Base-by-base conservation (phyloP, 2,329 filamentous ascomycete species). In the Dryadomyces sulphureus region DNA sequence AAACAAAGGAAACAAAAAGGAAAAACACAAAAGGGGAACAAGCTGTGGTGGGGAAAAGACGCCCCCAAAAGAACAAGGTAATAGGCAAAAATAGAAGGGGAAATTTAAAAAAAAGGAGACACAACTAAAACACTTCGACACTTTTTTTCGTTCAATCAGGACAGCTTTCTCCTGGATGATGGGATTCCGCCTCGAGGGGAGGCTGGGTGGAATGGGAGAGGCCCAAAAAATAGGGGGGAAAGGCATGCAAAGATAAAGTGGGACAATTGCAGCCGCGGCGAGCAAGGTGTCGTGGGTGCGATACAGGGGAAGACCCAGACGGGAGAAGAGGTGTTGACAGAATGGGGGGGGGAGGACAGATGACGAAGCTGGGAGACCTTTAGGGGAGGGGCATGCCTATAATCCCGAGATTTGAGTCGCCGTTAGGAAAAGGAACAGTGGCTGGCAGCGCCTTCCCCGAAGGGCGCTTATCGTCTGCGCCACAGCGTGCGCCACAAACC, bases 331-430 rank as follows among this genome's bases (percentile, higher is more conserved):
- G 39, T 44, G 41, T 30, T 11, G 32, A 42, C 32, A 19, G 21
- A 30, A 2, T 38, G 41, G 30, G 21, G 19, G 35, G 11, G 9
- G 41, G 45, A 21, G 32, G 34, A 30, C 21, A 45, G 49, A 53
- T 53, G 51, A 50, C 51, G 51, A 53, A 51, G 49, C 51, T 50
- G 38, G 38, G 17, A 38, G 17, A 38, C 32, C 40, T 34, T n/a
- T n/a, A n/a, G n/a, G n/a, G n/a, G n/a, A n/a, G n/a, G n/a, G n/a
- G n/a, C n/a, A n/a, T n/a, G n/a, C n/a, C n/a, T n/a, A n/a, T n/a
- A n/a, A n/a, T n/a, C n/a, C n/a, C n/a, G n/a, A n/a, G n/a, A n/a
- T 32, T 32, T 32, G 27, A 32, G 27, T 32, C 27, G 27, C 27
- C 27, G 16, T 7, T n/a, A 27, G 19, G 14, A 8, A 40, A 34